Evolutionary conservation across 2,329 filamentous ascomycete genomes (phyloP).

Genomic region (Didymella sp.): DNA sequence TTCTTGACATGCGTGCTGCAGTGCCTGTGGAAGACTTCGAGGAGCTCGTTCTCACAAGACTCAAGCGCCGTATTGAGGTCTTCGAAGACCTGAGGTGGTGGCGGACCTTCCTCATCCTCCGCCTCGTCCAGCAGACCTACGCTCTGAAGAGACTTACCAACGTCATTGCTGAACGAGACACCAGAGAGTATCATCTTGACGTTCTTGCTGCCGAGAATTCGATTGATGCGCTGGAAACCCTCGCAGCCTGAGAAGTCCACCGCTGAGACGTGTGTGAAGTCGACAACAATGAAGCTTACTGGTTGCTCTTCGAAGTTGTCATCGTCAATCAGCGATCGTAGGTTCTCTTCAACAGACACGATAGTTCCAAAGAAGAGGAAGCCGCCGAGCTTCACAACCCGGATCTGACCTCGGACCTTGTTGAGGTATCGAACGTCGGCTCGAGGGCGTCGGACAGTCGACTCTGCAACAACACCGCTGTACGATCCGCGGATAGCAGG

Average conservation of each 20-base stretch:
- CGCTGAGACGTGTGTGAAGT: slow-evolving; percentile 87
- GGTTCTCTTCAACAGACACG: slow-evolving; percentile 89
- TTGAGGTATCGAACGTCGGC: slow-evolving; percentile 87
- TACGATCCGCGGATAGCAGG: slow-evolving; percentile 91
- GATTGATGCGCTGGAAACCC: slow-evolving; percentile 90
- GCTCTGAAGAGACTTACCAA: slow-evolving; percentile 80
- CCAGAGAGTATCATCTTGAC: slow-evolving; percentile 85
- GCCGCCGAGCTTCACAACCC: slow-evolving; percentile 88
- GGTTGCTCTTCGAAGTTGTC: slow-evolving; percentile 78
- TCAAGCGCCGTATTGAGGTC: slow-evolving; percentile 93
- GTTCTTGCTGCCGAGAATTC: slow-evolving; percentile 76
- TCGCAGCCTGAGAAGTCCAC: slow-evolving; percentile 97
- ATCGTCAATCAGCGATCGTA: slow-evolving; percentile 81
- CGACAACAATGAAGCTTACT: slow-evolving; percentile 88
- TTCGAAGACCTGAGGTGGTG: slow-evolving; percentile 71
- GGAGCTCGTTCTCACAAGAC: slow-evolving; percentile 90
- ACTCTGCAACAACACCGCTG: slow-evolving; percentile 85
- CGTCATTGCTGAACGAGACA: slow-evolving; percentile 74
- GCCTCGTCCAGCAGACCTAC: slow-evolving; percentile 81
- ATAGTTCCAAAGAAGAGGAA: slow-evolving; percentile 99
- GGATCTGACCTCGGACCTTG: slow-evolving; percentile 85
- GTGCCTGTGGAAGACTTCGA: slow-evolving; percentile 67
- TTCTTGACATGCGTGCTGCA: slow-evolving; percentile 39
- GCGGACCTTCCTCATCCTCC: slow-evolving; percentile 66
- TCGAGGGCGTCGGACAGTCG: slow-evolving; percentile 89